Evolutionary conservation across 2,329 filamentous ascomycete genomes (phyloP), one percentile per base, ranked within the genome.

Genomic region (Venturia carpophila): DNA sequence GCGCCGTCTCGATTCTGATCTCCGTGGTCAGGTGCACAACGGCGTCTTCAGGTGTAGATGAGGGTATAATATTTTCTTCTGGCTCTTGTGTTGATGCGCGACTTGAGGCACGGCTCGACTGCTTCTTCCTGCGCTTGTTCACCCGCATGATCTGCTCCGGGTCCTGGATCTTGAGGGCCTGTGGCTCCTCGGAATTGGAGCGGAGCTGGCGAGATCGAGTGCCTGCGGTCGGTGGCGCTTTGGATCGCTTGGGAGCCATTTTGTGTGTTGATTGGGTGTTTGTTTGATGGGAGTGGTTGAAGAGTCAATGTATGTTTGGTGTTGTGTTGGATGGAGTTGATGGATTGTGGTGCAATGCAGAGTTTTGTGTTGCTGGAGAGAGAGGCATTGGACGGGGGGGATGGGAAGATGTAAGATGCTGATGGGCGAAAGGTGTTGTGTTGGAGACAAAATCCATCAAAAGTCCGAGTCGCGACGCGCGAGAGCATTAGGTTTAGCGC

Each of bases 101-200:
- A 58, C 52, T 58, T 37, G 52, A 58, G 19, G 52, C 30, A 21
- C 52, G 52, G 10, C 52, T 58, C 17, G 52, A 58, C 52, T 37
- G 52, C 52, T 58, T 58, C 3, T 58, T 58, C 52, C 37, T 58
- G 27, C 52, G 52, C 30, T 58, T 58, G 52, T 58, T 58, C 19
- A n/a, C 21, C 19, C 52, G 27, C 27, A 58, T 58, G 2, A 58
- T 58, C 52, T 58, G 52, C 52, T 58, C 52, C 37, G 52, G 52
- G 30, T 58, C 52, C 52, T 58, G 15, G 15, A 58, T 37, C 15
- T 58, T 27, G 5, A 58, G 47, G 11, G 21, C 11, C 30, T 58
- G 52, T 37, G 52, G 52, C 52, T 58, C 52, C 30, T 34, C 52
- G 19, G 52, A 58, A 15, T 58, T 58, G 30, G 52, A 58, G 30